A percentile compares a stretch with the other conserved stretches of the same genome.
Conservation (phyloP, 768 basidiomycete species). For the Boletus sensibilis region DNA sequence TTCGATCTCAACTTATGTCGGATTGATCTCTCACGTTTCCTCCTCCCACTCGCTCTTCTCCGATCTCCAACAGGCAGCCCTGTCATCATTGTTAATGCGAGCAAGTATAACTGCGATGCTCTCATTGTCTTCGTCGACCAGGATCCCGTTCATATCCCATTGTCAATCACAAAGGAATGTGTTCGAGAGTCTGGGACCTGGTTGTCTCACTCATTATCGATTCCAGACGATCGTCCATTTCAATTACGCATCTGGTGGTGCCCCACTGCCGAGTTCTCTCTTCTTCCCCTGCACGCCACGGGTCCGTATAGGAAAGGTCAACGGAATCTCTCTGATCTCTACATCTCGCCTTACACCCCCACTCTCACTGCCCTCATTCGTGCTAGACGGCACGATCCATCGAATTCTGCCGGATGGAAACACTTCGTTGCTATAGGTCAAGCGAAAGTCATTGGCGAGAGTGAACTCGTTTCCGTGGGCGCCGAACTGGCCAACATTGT, state of each 20-base stretch:
- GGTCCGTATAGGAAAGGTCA: neutral
- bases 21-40: neutral
- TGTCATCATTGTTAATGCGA: neutral
- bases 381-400: neutral
- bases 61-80: neutral
- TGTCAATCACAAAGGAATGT: neutral
- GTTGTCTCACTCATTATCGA: neutral
- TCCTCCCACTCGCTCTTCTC: neutral
- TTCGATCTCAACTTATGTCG: neutral
- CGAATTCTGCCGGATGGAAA: neutral
- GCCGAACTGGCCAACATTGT: neutral
- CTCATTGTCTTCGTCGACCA: neutral
- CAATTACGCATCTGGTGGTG: neutral
- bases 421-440: conserved; percentile 1
- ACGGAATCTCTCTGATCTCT: conserved; percentile 4
- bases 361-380: too few relatives aligned
- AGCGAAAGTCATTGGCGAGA: neutral
- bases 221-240: neutral
- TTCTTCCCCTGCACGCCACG: neutral
- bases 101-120: neutral
- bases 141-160: neutral
- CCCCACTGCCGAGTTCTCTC: neutral
- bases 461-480: neutral
- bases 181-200: neutral
- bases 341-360: neutral